Conservation (phyloP, 495 filamentous ascomycete species). For the Mytilinidion resinicola region DNA sequence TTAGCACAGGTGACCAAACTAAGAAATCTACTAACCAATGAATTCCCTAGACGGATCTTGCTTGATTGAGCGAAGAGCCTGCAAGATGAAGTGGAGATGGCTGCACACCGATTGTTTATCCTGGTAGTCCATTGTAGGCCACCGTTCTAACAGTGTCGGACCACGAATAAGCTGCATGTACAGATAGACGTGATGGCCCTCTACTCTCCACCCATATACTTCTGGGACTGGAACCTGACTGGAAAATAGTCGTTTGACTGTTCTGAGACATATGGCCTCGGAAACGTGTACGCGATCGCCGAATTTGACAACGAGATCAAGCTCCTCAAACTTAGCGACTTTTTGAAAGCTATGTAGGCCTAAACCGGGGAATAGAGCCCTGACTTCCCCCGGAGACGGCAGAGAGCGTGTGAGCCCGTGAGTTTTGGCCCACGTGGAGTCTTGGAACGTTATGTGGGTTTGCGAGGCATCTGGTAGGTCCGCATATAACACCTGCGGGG, state of each 20-base stretch:
- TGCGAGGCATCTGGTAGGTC: background rate
- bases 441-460: background rate
- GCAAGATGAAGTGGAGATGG: constrained; percentile 36
- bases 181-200: constrained; percentile 40
- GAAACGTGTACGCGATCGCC: constrained; percentile 34
- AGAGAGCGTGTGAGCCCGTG: background rate
- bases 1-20: constrained; percentile 2
- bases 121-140: constrained; percentile 37
- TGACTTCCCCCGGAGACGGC: background rate
- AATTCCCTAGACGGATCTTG: background rate
- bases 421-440: background rate
- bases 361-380: background rate
- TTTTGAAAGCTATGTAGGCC: background rate
- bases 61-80: background rate
- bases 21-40: background rate
- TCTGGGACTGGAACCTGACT: constrained; percentile 47
- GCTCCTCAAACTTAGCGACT: constrained; percentile 32
- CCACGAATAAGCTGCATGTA: constrained; percentile 46
- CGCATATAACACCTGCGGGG: background rate
- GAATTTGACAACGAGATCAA: constrained; percentile 43
- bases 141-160: constrained; percentile 33
- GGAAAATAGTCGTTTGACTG: too few species aligned
- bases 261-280: constrained; percentile 40
- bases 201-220: constrained; percentile 43
- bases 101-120: constrained; percentile 39